These are phyloP conservation scores for Flueggea neowawraea DNA, from an alignment of 441 rosid species.

Conservation along the genomic window DNA sequence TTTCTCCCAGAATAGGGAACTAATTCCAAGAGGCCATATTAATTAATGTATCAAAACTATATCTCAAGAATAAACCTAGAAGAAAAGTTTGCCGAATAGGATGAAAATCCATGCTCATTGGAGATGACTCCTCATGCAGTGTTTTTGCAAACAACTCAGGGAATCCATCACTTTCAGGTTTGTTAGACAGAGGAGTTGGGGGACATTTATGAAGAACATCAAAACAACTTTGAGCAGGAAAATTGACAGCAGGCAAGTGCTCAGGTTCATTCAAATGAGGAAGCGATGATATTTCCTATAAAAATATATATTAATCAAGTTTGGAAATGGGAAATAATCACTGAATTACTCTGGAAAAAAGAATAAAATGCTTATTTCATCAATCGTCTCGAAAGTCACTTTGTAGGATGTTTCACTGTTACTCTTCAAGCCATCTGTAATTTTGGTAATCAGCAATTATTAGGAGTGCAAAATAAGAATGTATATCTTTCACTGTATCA, in stretches of 20 bases:
- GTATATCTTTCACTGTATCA: too few species aligned
- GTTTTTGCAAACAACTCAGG: conserved; percentile 26
- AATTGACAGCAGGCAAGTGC: conserved; percentile 4
- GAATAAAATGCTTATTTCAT: conserved; percentile 30
- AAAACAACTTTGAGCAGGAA: conserved; percentile 20
- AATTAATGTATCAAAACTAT: background rate
- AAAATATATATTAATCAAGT: background rate
- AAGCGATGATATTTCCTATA: conserved; percentile 27
- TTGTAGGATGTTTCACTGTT: conserved; percentile 17
- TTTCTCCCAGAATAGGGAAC: background rate
- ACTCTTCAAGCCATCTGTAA: conserved; percentile 14
- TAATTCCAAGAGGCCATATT: background rate
- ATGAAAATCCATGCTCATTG: conserved; percentile 45
- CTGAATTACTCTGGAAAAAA: conserved; percentile 1
- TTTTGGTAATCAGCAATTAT: conserved; percentile 15
- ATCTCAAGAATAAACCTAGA: conserved; percentile 23
- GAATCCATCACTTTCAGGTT: conserved; percentile 9
- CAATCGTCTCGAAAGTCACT: conserved; percentile 6
- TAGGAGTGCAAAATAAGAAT: background rate
- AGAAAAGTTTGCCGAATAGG: conserved; percentile 34
- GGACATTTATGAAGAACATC: conserved; percentile 24
- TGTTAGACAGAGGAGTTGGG: conserved; percentile 5
- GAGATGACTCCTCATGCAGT: conserved; percentile 26
- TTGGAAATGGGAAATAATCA: background rate
- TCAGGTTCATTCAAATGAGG: too few species aligned